These are phyloP conservation scores for Penicillium waksmanii DNA, from an alignment of 495 filamentous ascomycete species.

Conservation along the genomic window DNA sequence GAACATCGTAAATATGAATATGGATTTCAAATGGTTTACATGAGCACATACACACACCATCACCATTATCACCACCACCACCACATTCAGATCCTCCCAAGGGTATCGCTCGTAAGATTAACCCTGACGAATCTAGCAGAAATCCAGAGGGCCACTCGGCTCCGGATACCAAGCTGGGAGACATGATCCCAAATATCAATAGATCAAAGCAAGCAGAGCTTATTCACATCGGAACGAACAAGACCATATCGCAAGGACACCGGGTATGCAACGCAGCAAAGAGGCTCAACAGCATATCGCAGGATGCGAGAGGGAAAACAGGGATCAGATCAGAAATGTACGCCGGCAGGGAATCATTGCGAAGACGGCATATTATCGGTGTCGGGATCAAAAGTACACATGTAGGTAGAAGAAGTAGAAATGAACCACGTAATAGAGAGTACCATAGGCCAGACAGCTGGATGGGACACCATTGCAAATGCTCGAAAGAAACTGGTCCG, in stretches of 20 bases:
- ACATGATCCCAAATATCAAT: neutral
- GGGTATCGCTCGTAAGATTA: neutral
- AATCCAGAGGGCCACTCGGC: neutral
- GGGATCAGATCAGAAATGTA: constrained; percentile 21
- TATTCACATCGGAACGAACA: neutral
- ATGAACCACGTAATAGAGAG: constrained; percentile 36
- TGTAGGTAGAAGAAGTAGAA: constrained; percentile 26
- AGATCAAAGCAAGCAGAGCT: constrained; percentile 7
- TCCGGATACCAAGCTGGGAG: neutral
- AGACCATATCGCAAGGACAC: constrained; percentile 16
- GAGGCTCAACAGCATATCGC: constrained; percentile 13
- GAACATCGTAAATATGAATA: neutral
- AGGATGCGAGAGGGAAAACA: constrained; percentile 20
- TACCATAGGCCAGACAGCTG: constrained; percentile 43
- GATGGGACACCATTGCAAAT: constrained; percentile 48
- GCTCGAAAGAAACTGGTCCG: constrained; percentile 41
- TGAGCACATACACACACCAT: neutral
- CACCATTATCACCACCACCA: too few species aligned
- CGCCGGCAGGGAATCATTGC: constrained; percentile 32
- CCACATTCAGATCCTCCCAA: neutral
- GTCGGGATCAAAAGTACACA: constrained; percentile 33
- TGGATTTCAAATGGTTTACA: constrained; percentile 4
- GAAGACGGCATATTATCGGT: constrained; percentile 30
- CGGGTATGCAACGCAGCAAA: constrained; percentile 19
- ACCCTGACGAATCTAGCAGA: neutral